Evolutionary conservation across 345 rosid species (phyloP), one percentile per base, ranked within the genome.

Genomic region (Salix arbutifolia): DNA sequence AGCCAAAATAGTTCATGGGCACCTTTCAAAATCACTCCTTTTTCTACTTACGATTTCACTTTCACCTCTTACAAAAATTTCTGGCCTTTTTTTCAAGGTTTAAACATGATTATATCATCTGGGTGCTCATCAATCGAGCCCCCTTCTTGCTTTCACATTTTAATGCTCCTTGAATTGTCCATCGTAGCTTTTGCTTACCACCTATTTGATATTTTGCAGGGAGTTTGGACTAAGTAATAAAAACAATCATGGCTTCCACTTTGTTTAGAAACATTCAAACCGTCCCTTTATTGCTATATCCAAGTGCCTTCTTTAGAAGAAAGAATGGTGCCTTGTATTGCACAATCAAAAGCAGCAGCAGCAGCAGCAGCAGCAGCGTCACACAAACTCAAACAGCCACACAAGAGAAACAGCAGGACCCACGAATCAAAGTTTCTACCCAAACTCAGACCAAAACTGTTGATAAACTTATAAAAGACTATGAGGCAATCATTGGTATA

Each of bases 401-500:
- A 56, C 87, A 84, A 72, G 97, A 88, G 80, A 86, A 82, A 70
- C 87, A 82, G 79, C 82, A 79, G 42, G 38, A 88, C 7, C 53
- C 40, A 2, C 83, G 74, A 77, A 56, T 85, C 69, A 92, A 85
- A 83, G 80, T 79, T 42, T 82, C 92, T 0, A 87, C 85, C 0
- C 86, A 83, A 69, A 76, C 77, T 76, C 85, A 82, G 75, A 77
- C 83, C 69, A 85, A 87, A 85, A 74, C 84, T 28, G 81, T 89
- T 35, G 90, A 91, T 53, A 84, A 85, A 80, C 78, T 89, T 53
- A 48, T 80, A 11, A 89, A 77, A 83, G 90, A 90, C 48, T 95
- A 86, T 76, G 97, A 93, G 80, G 91, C 98, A 53, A 76, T 95
- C 52, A 93, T 95, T 77, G 99, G 99, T 30, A 91, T 95, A 80